Base-by-base conservation (phyloP, 306 rosid species). In the Nissolia schottii region DNA sequence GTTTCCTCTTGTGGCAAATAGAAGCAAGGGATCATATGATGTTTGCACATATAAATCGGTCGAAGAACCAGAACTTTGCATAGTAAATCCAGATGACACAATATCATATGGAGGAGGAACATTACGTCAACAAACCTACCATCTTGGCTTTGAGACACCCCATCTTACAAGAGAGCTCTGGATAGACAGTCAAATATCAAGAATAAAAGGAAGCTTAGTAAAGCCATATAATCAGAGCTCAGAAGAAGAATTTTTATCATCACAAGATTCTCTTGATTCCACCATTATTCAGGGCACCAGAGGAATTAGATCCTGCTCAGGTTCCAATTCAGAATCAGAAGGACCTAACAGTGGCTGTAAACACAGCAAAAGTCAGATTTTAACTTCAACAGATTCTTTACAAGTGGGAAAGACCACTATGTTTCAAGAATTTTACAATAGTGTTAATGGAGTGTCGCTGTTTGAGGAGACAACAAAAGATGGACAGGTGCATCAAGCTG, bases 201-300 rank as follows among this genome's bases (percentile, higher is more conserved):
- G 81, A 56, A 81, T 63, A 49, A 80, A 49, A 25, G 75, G 27
- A 43, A 73, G 68, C 69, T 55, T 55, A 49, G 41, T 53, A 34
- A 79, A 81, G 56, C 71, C 62, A 73, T 83, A 75, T 53, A 68
- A 71, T 70, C 87, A 77, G 79, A 75, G 72, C 76, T 78, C 76
- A 51, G 88, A 82, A 70, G 94, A 89, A 73, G 96, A 86, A 79
- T 62, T 86, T 56, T 70, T 91, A 79, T 82, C 91, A 41, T 86
- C 97, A 34, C 96, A 89, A 81, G 89, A 86, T 82, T 91, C 97
- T 62, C 81, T 81, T 64, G 87, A 88, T 45, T 91, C 94, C 77
- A 80, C 92, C n/a, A 59, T 91, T 72, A 86, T 88, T 66, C 87
- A 86, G 83, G 87, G 78, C n/a, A 59, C 60, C 56, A 78, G 77